phyloP scores from a whole-genome alignment of 768 basidiomycete genomes.

The Tulasnella sp. region DNA sequence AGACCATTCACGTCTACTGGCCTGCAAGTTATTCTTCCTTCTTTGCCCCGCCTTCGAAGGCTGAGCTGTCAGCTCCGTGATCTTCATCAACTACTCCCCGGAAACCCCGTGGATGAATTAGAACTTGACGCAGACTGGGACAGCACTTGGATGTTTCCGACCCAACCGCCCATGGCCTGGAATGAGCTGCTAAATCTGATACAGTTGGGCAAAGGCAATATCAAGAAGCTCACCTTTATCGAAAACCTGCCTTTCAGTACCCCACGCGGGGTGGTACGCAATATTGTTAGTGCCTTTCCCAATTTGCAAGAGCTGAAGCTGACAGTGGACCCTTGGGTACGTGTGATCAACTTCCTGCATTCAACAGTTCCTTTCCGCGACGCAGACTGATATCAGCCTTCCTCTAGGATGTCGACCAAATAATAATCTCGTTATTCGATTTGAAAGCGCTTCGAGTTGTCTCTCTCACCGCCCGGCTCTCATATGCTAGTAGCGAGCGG shows the following conservation, averaged over 20 bases:
- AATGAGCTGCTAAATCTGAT: background rate
- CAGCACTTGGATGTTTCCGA: background rate
- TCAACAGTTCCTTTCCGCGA: background rate
- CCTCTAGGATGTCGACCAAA: background rate
- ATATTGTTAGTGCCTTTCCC: background rate
- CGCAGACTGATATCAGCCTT: background rate
- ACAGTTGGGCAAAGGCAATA: background rate
- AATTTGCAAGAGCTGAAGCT: background rate
- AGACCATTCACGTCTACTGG: background rate
- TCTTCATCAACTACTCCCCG: background rate
- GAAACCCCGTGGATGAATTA: background rate
- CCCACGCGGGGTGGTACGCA: background rate
- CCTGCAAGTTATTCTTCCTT: background rate
- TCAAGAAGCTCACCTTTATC: background rate
- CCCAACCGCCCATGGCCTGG: background rate
- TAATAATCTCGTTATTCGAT: background rate
- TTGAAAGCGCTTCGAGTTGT: background rate
- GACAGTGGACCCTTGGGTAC: background rate
- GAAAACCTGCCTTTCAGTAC: background rate
- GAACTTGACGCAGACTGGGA: background rate
- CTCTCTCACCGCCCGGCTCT: background rate
- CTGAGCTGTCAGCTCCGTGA: background rate
- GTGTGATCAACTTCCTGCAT: background rate
- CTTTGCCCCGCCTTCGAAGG: background rate
- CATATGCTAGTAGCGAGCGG: too few species aligned